Percentiles rank a stretch among this genome's conserved stretches.
Conservation (phyloP, 129 eudicot species). For the Tanacetum coccineum region DNA sequence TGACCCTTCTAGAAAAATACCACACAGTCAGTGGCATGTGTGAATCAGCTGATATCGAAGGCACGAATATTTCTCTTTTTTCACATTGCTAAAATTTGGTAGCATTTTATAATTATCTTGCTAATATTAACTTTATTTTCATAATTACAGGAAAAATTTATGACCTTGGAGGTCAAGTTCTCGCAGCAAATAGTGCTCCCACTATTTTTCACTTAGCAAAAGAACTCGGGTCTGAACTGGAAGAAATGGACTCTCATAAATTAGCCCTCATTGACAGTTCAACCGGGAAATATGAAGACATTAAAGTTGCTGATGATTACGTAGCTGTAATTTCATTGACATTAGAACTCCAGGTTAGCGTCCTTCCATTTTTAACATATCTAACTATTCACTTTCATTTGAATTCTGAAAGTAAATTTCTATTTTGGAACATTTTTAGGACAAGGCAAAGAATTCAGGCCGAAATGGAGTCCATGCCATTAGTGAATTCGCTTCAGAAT, state of each 20-base stretch:
- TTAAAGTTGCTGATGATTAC: constrained; percentile 76
- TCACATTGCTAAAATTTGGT: background rate
- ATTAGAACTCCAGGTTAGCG: constrained; percentile 69
- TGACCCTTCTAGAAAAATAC: constrained; percentile 69
- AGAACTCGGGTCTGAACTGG: constrained; percentile 56
- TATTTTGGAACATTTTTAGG: constrained; percentile 38
- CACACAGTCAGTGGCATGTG: constrained; percentile 88
- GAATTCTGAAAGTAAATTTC: background rate
- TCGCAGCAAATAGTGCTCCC: constrained; percentile 84
- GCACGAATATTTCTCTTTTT: constrained; percentile 31
- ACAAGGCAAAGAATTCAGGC: constrained; percentile 64
- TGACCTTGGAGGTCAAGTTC: constrained; percentile 92
- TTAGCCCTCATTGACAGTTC: constrained; percentile 61
- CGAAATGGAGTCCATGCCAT: constrained; percentile 76
- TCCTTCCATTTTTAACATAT: background rate
- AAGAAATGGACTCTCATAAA: constrained; percentile 74
- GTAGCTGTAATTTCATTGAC: constrained; percentile 67
- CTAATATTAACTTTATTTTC: background rate
- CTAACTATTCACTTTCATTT: background rate
- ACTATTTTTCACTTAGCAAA: constrained; percentile 69
- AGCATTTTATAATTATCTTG: background rate
- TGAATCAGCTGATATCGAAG: constrained; percentile 78
- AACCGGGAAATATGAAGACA: constrained; percentile 66
- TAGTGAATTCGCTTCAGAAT: constrained; percentile 63
- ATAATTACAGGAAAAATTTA: constrained; percentile 56